A percentile compares a stretch with the other conserved stretches of the same genome.
phyloP scores from a whole-genome alignment of 129 eudicot genomes.

The Flaveria linearis region DNA sequence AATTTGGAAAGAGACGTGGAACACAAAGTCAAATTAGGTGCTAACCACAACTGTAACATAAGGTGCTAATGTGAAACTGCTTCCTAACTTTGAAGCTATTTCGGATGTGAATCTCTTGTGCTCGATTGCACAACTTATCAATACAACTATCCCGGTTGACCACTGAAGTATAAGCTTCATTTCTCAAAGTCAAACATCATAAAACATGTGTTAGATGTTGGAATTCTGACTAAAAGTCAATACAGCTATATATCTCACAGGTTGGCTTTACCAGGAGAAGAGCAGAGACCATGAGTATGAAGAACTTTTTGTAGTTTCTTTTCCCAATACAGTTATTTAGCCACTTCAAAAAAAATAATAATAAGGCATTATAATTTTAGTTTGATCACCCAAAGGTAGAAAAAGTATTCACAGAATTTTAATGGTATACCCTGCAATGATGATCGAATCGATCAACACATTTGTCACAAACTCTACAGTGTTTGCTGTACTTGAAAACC shows the following conservation, averaged over 20 bases:
- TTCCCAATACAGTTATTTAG: conserved; percentile 93
- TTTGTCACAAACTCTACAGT: conserved; percentile 98
- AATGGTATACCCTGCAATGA: conserved; percentile 83
- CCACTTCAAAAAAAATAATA: conserved; percentile 52
- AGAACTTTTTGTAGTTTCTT: conserved; percentile 76
- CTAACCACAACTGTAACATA: conserved; percentile 91
- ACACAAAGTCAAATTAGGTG: conserved; percentile 2
- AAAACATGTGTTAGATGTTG: conserved; percentile 37
- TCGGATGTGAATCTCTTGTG: conserved; percentile 54
- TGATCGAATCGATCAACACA: conserved; percentile 94
- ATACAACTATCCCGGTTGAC: conserved; percentile 93
- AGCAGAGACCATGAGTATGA: conserved; percentile 86
- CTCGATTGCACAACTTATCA: conserved; percentile 67
- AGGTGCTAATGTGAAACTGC: conserved; percentile 89
- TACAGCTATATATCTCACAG: conserved; percentile 13
- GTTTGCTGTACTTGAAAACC: conserved; percentile 99
- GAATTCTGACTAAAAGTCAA: conserved; percentile 34
- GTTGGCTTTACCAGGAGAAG: conserved; percentile 76
- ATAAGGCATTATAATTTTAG: conserved; percentile 8
- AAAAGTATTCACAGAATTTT: neutral
- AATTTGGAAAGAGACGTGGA: neutral
- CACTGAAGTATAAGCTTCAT: conserved; percentile 96
- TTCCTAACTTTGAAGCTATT: conserved; percentile 76
- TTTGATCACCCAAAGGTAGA: conserved; percentile 1
- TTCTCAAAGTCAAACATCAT: conserved; percentile 59